Base-by-base conservation (phyloP, 2,329 filamentous ascomycete species). In the Mollisia scopiformis region DNA sequence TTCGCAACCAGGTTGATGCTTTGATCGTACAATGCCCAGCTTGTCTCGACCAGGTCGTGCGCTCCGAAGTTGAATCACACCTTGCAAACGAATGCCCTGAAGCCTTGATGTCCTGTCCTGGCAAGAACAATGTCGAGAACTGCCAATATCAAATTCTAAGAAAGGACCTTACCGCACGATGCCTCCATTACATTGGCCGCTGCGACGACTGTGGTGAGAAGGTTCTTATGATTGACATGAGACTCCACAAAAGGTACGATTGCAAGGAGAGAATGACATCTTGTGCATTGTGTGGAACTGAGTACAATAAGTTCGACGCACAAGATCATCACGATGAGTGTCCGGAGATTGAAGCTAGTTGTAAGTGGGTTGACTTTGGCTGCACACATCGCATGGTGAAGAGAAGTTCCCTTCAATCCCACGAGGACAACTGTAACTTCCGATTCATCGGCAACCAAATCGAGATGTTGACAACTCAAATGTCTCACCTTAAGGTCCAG, bases 1-100 rank as follows among this genome's bases (percentile, higher is more conserved):
- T 89, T 47, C 76, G 80, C 46, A 87, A 87, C 21, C 84, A 88
- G 71, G 81, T 89, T 21, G 86, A 88, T 64, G 81, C 77, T 60
- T 77, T 89, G 11, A 73, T 78, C 27, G 87, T 87, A 52, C 79
- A 80, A 60, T 89, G 87, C 58, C 85, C 86, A 35, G 84, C 84
- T 8, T 89, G 87, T 70, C 72, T 75, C 37, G 74, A 78, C 39
- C 74, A 80, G 10, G 74, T 85, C 50, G 76, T 81, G 6, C 79
- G 87, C 8, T 83, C 84, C 43, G 76, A 81, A 27, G 77, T 88
- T 8, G 79, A 83, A 66, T 77, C 79, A 27, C 87, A 89, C 68
- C 79, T 86, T 41, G 79, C 79, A 7, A 78, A 78, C 21, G 83
- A 86, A 52, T 89, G 87, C 69, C 77, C 77, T 1, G 86, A 82